phyloP scores from a whole-genome alignment of 345 rosid genomes.

The Dipteronia dyeriana region DNA sequence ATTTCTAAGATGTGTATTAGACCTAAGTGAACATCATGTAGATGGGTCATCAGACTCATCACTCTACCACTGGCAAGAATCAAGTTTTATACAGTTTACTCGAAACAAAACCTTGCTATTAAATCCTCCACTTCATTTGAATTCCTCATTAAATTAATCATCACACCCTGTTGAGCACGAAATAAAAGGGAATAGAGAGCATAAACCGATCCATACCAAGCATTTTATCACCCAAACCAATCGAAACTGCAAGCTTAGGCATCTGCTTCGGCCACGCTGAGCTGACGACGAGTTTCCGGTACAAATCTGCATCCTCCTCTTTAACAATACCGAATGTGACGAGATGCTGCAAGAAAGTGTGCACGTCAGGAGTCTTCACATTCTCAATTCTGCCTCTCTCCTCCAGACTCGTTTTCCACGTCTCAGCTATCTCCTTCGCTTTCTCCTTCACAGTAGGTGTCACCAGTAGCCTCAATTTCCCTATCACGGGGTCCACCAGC shows the following conservation, averaged over 20 bases:
- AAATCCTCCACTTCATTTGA: neutral
- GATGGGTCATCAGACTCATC: too few relatives aligned
- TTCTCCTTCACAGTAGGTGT: constrained; percentile 70
- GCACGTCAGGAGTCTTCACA: constrained; percentile 96
- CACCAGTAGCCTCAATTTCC: constrained; percentile 73
- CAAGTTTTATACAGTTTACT: neutral
- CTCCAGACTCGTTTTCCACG: constrained; percentile 88
- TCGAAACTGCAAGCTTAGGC: constrained; percentile 96
- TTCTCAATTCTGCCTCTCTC: constrained; percentile 92
- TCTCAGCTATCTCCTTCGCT: constrained; percentile 82
- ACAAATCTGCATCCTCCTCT: constrained; percentile 73
- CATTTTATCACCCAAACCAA: constrained; percentile 91
- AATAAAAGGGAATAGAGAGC: neutral
- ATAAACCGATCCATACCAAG: constrained; percentile 58
- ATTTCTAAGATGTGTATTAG: too few relatives aligned
- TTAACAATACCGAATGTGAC: constrained; percentile 90
- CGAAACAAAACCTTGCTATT: neutral
- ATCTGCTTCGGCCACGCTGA: constrained; percentile 99
- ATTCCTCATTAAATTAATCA: too few relatives aligned
- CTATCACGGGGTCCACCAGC: constrained; percentile 85
- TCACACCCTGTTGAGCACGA: too few relatives aligned
- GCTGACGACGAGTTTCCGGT: constrained; percentile 88
- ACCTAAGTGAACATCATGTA: too few relatives aligned
- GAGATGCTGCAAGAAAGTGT: constrained; percentile 93
- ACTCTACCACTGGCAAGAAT: too few relatives aligned